phyloP scores from a whole-genome alignment of 164 flowering plant genomes.

The grape (Vitis vinifera) region ASM3070453v1 NC_081814.1:5643501-5644000 shows the following conservation, averaged over 20 bases:
- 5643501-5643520: no score
- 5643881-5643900: neutral
- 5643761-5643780: slow-evolving; percentile 72
- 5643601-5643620: slow-evolving; percentile 51
- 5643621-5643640: no score
- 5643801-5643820: slow-evolving; percentile 48
- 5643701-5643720: slow-evolving; percentile 58
- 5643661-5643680: slow-evolving; percentile 18
- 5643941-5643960: no score
- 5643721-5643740: slow-evolving; percentile 75
- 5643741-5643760: slow-evolving; percentile 72
- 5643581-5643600: slow-evolving; percentile 90
- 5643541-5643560: slow-evolving; percentile 31
- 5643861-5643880: neutral
- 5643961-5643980: no score
- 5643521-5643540: no score
- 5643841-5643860: slow-evolving; percentile 75
- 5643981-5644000: no score
- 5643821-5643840: slow-evolving; percentile 66
- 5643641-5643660: neutral
- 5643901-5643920: no score
- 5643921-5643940: no score
- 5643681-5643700: slow-evolving; percentile 82
- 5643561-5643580: slow-evolving; percentile 55
- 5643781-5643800: slow-evolving; percentile 85